Base-by-base conservation (phyloP, 106 monocot species). In the Ottelia alismoides region DNA sequence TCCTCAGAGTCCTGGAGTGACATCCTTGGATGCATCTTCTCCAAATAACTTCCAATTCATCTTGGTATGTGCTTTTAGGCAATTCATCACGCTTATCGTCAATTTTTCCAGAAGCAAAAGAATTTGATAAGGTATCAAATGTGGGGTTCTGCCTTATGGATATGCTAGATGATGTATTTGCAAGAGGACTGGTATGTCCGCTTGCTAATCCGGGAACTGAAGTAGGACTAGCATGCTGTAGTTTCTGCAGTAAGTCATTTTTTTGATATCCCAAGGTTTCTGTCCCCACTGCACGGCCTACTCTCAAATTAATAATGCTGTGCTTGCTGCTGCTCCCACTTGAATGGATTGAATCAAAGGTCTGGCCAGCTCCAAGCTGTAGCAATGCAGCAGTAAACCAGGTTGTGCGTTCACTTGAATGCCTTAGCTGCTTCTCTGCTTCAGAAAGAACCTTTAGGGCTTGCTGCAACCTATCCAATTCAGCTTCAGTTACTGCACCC, bases 361-460 rank as follows among this genome's bases (percentile, higher is more conserved):
- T 64, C 31, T 62, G 63, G 51, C 74, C 64, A 61, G 72, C 72
- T 26, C 84, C 78, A 60, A 94, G 88, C 58, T 88, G 94, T 28
- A 94, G 60, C 31, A 94, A 68, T 18, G 88, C 94, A 51, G 81
- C 80, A 55, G 81, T 88, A 51, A 88, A 83, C 88, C 88, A 84
- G 27, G 86, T 88, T 45, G 84, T 78, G 17, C 76, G 80, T 48
- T 94, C 94, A 57, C 76, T 81, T 50, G 94, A 81, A 49, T 71
- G 70, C 51, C 73, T 74, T 22, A 94, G 69, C 56, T 88, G 88
- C 48, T 88, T 94, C 55, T 88, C 88, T 28, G 93, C 80, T 70
- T 88, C 93, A 48, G 93, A 88, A 50, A 94, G 80, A 60, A 84
- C 74, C 61, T 78, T 84, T 25, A 94, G 54, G 11, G 88, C 94